Evolutionary conservation across 1,284 basidiomycete genomes (phyloP).

Genomic region (Pseudozyma thailandica): DNA sequence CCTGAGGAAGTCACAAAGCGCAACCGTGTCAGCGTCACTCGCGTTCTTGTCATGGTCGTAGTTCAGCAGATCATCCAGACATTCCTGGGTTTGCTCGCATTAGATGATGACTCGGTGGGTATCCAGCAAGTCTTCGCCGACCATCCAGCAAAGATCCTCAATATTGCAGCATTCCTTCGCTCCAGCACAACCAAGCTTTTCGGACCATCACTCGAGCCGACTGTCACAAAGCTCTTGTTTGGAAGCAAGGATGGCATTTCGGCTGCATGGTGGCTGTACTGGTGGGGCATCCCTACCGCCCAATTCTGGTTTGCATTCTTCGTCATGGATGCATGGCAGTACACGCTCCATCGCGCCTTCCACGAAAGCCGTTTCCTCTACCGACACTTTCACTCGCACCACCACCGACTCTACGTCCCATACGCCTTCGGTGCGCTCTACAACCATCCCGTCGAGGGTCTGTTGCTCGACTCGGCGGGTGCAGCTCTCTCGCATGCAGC

Average conservation of each 20-base stretch:
- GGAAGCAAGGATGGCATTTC: slow-evolving; percentile 42
- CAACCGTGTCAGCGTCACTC: slow-evolving; percentile 78
- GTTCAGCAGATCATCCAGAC: slow-evolving; percentile 90
- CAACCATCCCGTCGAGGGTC: slow-evolving; percentile 93
- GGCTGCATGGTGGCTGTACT: slow-evolving; percentile 80
- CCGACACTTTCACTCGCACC: slow-evolving; percentile 89
- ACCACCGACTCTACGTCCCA: slow-evolving; percentile 95
- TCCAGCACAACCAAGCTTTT: slow-evolving; percentile 14
- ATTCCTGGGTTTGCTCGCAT: slow-evolving; percentile 76
- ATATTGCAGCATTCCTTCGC: slow-evolving; percentile 28
- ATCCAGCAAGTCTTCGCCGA: slow-evolving; percentile 69
- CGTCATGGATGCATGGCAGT: slow-evolving; percentile 97
- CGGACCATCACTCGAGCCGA: slow-evolving; percentile 15
- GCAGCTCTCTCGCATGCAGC: slow-evolving; percentile 80
- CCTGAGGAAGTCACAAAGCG: slow-evolving; percentile 80
- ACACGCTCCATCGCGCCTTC: slow-evolving; percentile 91
- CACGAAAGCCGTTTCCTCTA: slow-evolving; percentile 92
- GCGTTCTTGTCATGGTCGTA: slow-evolving; percentile 83
- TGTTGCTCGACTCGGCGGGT: slow-evolving; percentile 87
- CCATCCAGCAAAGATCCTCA: slow-evolving; percentile 69
- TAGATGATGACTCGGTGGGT: slow-evolving; percentile 72
- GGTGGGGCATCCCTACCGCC: slow-evolving; percentile 87
- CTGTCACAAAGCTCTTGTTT: slow-evolving; percentile 26
- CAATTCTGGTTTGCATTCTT: slow-evolving; percentile 87
- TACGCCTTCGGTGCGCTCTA: slow-evolving; percentile 97